Percentiles rank a stretch among this genome's conserved stretches.
Conservation (phyloP, 495 filamentous ascomycete species). For the Penicillium argentinense region DNA sequence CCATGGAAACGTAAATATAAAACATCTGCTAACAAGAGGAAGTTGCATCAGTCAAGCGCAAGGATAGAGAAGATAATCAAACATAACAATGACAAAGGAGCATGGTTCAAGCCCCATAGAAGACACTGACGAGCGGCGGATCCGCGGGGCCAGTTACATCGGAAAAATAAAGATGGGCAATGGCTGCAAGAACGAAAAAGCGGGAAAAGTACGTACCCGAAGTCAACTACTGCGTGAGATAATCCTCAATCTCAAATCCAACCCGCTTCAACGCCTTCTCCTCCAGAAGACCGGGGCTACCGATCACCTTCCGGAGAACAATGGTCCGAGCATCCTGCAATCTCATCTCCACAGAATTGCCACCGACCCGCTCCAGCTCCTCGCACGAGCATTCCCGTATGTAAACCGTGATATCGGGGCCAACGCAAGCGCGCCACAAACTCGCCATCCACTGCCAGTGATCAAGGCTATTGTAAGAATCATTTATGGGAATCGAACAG, state of each 20-base stretch:
- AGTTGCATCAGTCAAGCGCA: no score
- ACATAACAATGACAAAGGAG: no score
- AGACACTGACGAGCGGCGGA: neutral
- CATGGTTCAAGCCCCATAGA: no score
- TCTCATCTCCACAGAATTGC: constrained; percentile 51
- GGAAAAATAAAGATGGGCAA: neutral
- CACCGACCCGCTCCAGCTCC: constrained; percentile 43
- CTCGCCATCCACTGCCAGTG: constrained; percentile 99
- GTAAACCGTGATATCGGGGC: constrained; percentile 82
- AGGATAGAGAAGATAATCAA: no score
- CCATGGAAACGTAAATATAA: no score
- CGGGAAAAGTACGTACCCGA: neutral
- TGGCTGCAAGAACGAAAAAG: neutral
- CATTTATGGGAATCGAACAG: constrained; percentile 66
- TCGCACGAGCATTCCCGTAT: constrained; percentile 44
- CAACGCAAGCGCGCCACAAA: constrained; percentile 85
- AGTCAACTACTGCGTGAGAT: constrained; percentile 46
- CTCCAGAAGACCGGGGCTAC: constrained; percentile 47
- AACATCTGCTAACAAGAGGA: no score
- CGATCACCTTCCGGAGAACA: constrained; percentile 54
- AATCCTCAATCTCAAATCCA: constrained; percentile 82
- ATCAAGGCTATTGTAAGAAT: constrained; percentile 77
- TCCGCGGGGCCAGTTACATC: no score
- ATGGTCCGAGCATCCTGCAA: constrained; percentile 53
- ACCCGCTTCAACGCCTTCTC: constrained; percentile 69